phyloP scores from a whole-genome alignment of 768 basidiomycete species.

The Cantharellus anzutake region DNA sequence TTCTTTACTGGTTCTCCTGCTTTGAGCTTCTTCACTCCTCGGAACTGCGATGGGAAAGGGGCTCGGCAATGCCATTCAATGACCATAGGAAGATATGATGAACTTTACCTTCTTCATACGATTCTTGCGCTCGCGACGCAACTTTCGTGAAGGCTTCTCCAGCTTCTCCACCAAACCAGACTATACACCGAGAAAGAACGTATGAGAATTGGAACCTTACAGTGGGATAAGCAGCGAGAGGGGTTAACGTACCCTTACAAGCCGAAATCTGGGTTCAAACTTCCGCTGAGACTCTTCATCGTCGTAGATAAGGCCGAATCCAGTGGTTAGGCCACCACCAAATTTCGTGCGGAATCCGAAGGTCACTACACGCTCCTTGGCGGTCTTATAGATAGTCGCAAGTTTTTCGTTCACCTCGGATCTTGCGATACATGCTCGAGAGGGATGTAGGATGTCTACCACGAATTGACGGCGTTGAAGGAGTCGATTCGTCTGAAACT shows the following conservation, averaged over 20 bases:
- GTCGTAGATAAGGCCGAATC: constrained; percentile 96
- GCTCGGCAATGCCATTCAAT: constrained; percentile 5
- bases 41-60: constrained; percentile 35
- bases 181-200: constrained; percentile 19
- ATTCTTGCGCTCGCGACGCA: constrained; percentile 99
- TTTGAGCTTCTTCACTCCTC: constrained; percentile 92
- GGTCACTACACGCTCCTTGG: constrained; percentile 75
- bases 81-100: not conserved
- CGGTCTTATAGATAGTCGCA: constrained; percentile 79
- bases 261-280: constrained; percentile 91
- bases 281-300: constrained; percentile 86
- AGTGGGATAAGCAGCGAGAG: not conserved
- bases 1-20: constrained; percentile 83
- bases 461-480: constrained; percentile 91
- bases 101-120: constrained; percentile 85
- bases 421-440: constrained; percentile 83
- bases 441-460: constrained; percentile 90
- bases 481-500: constrained; percentile 98
- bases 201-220: not conserved
- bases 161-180: constrained; percentile 55
- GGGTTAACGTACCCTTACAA: constrained; percentile 52
- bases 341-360: constrained; percentile 93
- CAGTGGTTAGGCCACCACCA: constrained; percentile 95
- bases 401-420: constrained; percentile 85
- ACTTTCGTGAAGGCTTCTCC: constrained; percentile 84